Evolutionary conservation across 352 stramenopile genomes (phyloP), one percentile per base, ranked within the genome.

Genomic region (Phytophthora citricola): DNA sequence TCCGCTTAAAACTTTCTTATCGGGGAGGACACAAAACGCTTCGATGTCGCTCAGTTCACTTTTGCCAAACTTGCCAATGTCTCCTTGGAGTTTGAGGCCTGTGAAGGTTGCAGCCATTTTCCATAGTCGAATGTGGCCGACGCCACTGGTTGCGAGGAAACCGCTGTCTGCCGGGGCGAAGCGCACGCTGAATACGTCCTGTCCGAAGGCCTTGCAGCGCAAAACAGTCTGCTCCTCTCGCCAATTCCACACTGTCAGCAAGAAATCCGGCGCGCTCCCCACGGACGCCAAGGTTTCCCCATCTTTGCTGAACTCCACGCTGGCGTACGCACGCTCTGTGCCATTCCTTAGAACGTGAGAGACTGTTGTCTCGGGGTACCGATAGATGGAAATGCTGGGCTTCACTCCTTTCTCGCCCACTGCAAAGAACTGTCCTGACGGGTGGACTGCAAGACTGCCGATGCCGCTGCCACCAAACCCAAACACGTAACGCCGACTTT

Each of bases 41-140:
- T 93, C 85, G 31, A 98, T 90, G 73, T 98, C 95, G 41, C 81
- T 97, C 14, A 98, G 79, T 61, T 98, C 95, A 22, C 93, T 89
- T 57, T 98, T 98, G 63, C 95, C 95, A 58, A 98, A 98, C 67
- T 98, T 98, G 49, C 95, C 95, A 50, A 98, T 98, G 53, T 97
- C 91, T 9, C 95, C 95, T 78, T 98, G 93, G 27, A 98, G 71
- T 75, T 98, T 98, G 7, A 98, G 78, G 3, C 95, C 95, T 9
- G 95, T 98, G 63, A 98, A 98, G 29, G 95, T 98, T n/a, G 81
- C 81, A 31, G 95, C 93, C 92, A 98, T 98, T 59, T 95, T 94
- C 95, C 95, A 98, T 68, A 98, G 97, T 3, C 95, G 91, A 63
- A 98, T 97, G 68, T 98, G 95, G 2, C 93, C 94, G 2, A 96